A percentile compares a stretch with the other conserved stretches of the same genome.
Evolutionary conservation across 805 yeast genomes (phyloP).

Genomic region (Candida boidinii): DNA sequence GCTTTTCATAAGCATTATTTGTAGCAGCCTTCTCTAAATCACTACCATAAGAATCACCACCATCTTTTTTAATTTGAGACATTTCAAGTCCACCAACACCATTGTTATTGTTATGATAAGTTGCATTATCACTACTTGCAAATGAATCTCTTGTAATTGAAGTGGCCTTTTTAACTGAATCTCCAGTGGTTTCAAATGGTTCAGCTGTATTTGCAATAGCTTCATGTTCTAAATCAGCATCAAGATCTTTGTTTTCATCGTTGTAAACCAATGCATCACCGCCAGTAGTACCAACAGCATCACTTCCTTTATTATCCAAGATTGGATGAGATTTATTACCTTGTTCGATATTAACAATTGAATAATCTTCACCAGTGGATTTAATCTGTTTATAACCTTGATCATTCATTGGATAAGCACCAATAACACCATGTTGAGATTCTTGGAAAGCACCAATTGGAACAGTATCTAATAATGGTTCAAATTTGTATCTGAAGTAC

Average conservation of each 20-base stretch:
- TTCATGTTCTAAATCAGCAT: constrained; percentile 3
- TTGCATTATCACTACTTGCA: no score
- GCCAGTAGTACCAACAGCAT: constrained; percentile 1
- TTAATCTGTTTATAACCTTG: constrained; percentile 56
- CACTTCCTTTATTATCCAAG: constrained; percentile 4
- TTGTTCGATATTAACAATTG: not conserved
- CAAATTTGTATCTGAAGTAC: constrained; percentile 48
- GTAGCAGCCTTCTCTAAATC: constrained; percentile 11
- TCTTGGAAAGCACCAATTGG: constrained; percentile 57
- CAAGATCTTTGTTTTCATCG: constrained; percentile 2
- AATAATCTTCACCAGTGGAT: constrained; percentile 25
- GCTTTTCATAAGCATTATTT: constrained; percentile 16
- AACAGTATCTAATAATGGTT: constrained; percentile 57
- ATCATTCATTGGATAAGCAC: constrained; percentile 51
- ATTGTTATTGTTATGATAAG: no score
- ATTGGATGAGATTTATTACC: constrained; percentile 23
- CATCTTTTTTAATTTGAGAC: no score
- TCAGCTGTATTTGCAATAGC: constrained; percentile 3
- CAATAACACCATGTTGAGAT: constrained; percentile 28
- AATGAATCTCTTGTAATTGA: no score
- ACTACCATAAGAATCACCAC: no score
- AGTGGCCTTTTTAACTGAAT: no score
- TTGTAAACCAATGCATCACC: not conserved
- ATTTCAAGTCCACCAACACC: no score
- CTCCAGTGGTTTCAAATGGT: no score